Conservation (phyloP, 129 eudicot genomes). For the Lactuca sativa region DNA sequence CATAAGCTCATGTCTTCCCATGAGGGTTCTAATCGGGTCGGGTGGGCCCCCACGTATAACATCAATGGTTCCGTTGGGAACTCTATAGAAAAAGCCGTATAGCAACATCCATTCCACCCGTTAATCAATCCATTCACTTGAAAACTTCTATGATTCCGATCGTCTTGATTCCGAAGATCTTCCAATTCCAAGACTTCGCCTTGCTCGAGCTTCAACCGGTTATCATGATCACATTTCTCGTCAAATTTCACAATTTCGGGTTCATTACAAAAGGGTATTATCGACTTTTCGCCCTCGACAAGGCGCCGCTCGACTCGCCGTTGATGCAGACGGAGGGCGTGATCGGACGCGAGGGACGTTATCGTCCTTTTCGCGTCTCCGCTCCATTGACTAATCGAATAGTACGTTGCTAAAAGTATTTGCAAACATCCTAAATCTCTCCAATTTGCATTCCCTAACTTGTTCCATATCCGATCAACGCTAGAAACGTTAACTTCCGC, state of each 20-base stretch:
- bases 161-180: conserved; percentile 53
- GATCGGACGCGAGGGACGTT: conserved; percentile 64
- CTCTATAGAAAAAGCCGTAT: conserved; percentile 50
- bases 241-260: conserved; percentile 36
- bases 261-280: conserved; percentile 28
- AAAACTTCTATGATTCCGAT: conserved; percentile 34
- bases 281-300: conserved; percentile 35
- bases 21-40: conserved; percentile 77
- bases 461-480: conserved; percentile 80
- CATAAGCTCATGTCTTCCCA: conserved; percentile 91
- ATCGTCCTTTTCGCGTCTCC: conserved; percentile 75
- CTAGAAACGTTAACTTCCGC: conserved; percentile 59
- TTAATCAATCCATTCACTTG: conserved; percentile 48
- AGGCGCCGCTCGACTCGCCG: conserved; percentile 56
- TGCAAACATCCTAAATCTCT: conserved; percentile 83
- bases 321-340: conserved; percentile 67
- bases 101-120: conserved; percentile 54
- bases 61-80: conserved; percentile 49
- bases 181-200: conserved; percentile 66
- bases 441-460: conserved; percentile 91
- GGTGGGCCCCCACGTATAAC: conserved; percentile 76
- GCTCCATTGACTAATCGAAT: conserved; percentile 59
- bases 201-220: conserved; percentile 52
- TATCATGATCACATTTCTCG: conserved; percentile 33
- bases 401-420: conserved; percentile 57